Conservation (phyloP, 768 basidiomycete genomes). For the Dendrothele bispora region DNA sequence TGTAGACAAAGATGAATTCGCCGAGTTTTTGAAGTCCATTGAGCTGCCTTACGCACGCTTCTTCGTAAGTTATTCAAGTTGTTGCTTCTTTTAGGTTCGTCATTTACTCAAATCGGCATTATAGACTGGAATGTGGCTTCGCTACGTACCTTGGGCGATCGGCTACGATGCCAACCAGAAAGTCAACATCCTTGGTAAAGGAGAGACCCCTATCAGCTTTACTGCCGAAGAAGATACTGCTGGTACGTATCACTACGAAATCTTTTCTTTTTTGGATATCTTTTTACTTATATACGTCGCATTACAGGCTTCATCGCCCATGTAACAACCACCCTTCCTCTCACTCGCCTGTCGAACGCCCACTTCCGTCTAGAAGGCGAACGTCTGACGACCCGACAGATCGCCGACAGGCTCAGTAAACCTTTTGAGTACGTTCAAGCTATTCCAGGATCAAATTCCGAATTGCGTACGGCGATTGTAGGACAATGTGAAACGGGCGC, state of each 20-base stretch:
- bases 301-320: slow-evolving; percentile 1
- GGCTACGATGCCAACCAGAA: not conserved
- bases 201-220: not conserved
- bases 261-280: not conserved
- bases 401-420: not conserved
- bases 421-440: not conserved
- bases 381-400: not conserved
- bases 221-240: not conserved
- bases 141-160: not conserved
- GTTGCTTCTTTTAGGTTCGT: not conserved
- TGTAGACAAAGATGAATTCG: too few species aligned
- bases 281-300: not conserved
- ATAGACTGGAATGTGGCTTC: slow-evolving; percentile 1
- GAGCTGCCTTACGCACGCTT: too few species aligned
- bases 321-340: not conserved
- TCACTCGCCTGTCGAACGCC: not conserved
- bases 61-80: too few species aligned
- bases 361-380: not conserved
- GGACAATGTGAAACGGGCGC: not conserved
- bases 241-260: not conserved
- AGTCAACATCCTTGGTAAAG: slow-evolving; percentile 1
- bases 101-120: not conserved
- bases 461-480: not conserved
- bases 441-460: not conserved
- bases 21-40: too few species aligned